Base-by-base conservation (phyloP, 2,329 filamentous ascomycete species). In the Metarhizium rileyi region DNA sequence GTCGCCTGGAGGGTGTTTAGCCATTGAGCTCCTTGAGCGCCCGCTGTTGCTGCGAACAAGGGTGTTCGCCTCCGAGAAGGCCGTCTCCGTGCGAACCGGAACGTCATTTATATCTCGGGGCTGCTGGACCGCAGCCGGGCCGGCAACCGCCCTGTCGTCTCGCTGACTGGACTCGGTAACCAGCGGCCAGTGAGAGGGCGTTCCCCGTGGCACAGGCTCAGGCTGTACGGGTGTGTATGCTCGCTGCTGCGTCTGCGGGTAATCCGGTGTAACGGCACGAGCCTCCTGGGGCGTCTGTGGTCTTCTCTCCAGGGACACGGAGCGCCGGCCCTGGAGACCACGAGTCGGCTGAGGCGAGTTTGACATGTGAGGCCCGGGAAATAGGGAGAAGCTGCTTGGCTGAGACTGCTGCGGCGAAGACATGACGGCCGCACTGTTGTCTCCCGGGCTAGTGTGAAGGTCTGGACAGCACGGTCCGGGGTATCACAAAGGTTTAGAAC, bases 1-100 rank as follows among this genome's bases (percentile, higher is more conserved):
- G 23, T 70, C 68, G 25, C 59, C 60, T 4, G 75, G 58, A 16
- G 76, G 77, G 23, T 70, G 65, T 56, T 82, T 81, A 46, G 76
- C 75, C 55, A 81, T 80, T 20, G 78, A 83, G 61, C 67, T 76
- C 48, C 75, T 69, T 1, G 77, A 78, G 18, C 70, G 66, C 44
- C 66, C 70, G 59, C 75, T 80, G 45, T 69, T 68, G 52, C 66
- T 71, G 45, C 74, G 69, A 10, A 73, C 71, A 38, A 78, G 66
- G 2, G 74, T 74, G 47, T 71, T 68, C 27, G 72, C 69, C 50
- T 76, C 71, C 0, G 76, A 75, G 51, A 78, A 71, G 23, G 74
- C 72, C 0, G 74, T 77, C 12, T 75, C 73, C 30, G 72, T 69
- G 40, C 74, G 70, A 5, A 67, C 67, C 1, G 72, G 72, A 1